Base-by-base conservation (phyloP, 805 yeast species). In the Barnettozyma pratensis region DNA sequence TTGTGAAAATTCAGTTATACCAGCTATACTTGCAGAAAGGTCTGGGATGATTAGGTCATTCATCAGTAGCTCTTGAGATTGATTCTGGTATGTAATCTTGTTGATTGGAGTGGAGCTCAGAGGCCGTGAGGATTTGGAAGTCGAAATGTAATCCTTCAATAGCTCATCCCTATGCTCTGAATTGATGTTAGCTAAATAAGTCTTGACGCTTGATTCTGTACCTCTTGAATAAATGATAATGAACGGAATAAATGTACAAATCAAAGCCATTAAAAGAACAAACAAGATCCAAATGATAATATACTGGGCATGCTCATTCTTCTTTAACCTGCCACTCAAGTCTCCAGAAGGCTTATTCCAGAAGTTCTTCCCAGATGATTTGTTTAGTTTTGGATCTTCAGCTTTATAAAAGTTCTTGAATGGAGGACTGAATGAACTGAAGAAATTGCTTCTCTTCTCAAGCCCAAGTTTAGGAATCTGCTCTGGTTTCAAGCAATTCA, bases 191-290 rank as follows among this genome's bases (percentile, higher is more conserved):
- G 51, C 42, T 48, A 72, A 63, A 49, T 64, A 73, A 1, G 50
- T 59, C 19, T 44, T 41, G 4, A 66, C 65, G 5, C 61, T 46
- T 1, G 44, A 29, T 39, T 57, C 62, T 1, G 72, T 66, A 0
- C 76, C 76, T 35, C 61, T 54, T 1, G 67, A 52, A 27, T 64
- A 59, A 3, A 66, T 53, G 2, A 66, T 54, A 4, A 52, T n/a
- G 10, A 57, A 43, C 3, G 63, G 63, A 37, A 57, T 39, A 29
- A 54, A 51, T 0, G 48, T 37, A 41, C 60, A 57, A 3, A 58
- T 11, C 4, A 50, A 12, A 6, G 46, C 40, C 49, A 59, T 48
- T 27, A 61, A 42, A 2, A 50, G 27, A 3, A 55, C 51, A 41
- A 55, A 42, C 14, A 61, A 42, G 3, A 41, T 35, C 63, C 64